Percentiles rank a stretch among this genome's conserved stretches.
Conservation (phyloP, 192 early-diverging fungal species). For the Pilobolus umbonatus region DNA sequence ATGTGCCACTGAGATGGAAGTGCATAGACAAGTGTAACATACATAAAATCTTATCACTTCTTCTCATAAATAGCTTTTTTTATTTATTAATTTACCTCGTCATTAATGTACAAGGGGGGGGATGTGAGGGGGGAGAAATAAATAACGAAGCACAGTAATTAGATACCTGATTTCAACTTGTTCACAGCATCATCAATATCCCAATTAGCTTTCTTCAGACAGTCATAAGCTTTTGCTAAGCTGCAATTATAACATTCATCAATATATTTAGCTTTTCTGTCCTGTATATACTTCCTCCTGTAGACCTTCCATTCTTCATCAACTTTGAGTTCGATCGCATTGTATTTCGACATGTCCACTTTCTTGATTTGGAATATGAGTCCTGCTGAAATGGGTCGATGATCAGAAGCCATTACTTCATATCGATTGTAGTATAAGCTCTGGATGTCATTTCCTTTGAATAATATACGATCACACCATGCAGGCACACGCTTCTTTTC, state of each 20-base stretch:
- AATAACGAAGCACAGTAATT: no score
- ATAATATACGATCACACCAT: slow-evolving; percentile 94
- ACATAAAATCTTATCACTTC: no score
- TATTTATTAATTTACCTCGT: no score
- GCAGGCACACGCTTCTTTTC: slow-evolving; percentile 92
- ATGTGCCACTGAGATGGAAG: no score
- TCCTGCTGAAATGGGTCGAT: slow-evolving; percentile 74
- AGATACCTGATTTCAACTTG: no score
- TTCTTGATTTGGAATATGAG: slow-evolving; percentile 60
- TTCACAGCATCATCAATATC: slow-evolving; percentile 11
- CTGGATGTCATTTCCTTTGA: slow-evolving; percentile 40
- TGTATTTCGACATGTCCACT: slow-evolving; percentile 49
- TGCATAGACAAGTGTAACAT: no score
- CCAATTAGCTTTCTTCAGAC: slow-evolving; percentile 17
- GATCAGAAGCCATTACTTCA: slow-evolving; percentile 76
- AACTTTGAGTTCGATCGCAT: slow-evolving; percentile 42
- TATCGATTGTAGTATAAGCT: slow-evolving; percentile 56
- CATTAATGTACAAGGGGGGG: no score
- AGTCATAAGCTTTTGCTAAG: slow-evolving; percentile 1
- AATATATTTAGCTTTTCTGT: slow-evolving; percentile 22
- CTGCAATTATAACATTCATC: slow-evolving; percentile 18
- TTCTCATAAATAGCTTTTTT: no score
- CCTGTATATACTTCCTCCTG: slow-evolving; percentile 22
- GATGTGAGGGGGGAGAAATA: no score
- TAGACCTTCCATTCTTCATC: slow-evolving; percentile 40